These are phyloP conservation scores for Achaetomiella virescens DNA, from an alignment of 495 filamentous ascomycete genomes.

Conservation along the genomic window DNA sequence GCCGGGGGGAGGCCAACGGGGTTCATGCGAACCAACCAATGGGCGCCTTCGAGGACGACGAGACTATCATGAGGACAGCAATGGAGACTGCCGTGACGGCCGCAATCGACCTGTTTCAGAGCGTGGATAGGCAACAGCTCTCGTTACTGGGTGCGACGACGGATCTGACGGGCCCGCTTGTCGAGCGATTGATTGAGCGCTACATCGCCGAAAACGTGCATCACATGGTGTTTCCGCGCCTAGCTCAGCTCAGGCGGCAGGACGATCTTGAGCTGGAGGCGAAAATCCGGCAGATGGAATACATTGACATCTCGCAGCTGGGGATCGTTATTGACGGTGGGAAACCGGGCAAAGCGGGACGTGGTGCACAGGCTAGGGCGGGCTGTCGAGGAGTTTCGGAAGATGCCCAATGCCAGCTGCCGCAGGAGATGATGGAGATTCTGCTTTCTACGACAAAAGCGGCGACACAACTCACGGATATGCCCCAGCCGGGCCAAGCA, in stretches of 20 bases:
- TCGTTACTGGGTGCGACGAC: slow-evolving; percentile 88
- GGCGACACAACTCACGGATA: slow-evolving; percentile 56
- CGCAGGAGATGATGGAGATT: slow-evolving; percentile 91
- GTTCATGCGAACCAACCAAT: slow-evolving; percentile 1
- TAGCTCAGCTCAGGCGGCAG: slow-evolving; percentile 67
- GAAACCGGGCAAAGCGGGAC: slow-evolving; percentile 61
- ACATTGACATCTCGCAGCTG: slow-evolving; percentile 89
- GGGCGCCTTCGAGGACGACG: slow-evolving; percentile 65
- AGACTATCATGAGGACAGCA: slow-evolving; percentile 76
- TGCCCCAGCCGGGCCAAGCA: slow-evolving; percentile 25
- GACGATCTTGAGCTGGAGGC: slow-evolving; percentile 90
- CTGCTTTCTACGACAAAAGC: slow-evolving; percentile 82
- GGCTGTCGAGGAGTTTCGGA: slow-evolving; percentile 85
- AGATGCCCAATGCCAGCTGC: slow-evolving; percentile 77
- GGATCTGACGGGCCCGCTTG: slow-evolving; percentile 83
- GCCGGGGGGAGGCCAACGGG: slow-evolving; percentile 21
- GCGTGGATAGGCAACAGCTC: slow-evolving; percentile 91
- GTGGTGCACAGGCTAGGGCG: slow-evolving; percentile 62
- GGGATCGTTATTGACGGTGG: slow-evolving; percentile 78
- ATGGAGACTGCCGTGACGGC: slow-evolving; percentile 88
- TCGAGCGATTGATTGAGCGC: slow-evolving; percentile 90
- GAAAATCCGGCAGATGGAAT: slow-evolving; percentile 85
- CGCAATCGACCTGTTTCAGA: slow-evolving; percentile 91
- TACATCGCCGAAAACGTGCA: slow-evolving; percentile 94
- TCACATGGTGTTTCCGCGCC: slow-evolving; percentile 69